Conservation (phyloP, 2,329 filamentous ascomycete species). For the Fusarium graminum region DNA sequence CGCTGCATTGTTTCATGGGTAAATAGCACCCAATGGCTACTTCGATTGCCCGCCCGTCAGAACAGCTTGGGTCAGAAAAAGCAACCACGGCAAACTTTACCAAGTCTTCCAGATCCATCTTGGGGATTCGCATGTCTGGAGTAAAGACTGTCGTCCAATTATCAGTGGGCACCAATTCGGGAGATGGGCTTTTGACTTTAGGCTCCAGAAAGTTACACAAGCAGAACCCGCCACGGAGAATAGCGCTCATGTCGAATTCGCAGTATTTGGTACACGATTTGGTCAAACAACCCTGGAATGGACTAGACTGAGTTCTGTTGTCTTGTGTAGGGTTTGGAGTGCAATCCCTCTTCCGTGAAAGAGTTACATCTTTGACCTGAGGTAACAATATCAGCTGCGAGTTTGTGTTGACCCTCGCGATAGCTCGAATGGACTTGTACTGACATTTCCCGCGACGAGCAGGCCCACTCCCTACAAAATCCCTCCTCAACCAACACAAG, state of each 20-base stretch:
- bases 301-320: no score
- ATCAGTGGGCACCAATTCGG: not conserved
- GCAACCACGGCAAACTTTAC: slow-evolving; percentile 14
- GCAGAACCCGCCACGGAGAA: slow-evolving; percentile 14
- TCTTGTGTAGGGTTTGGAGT: no score
- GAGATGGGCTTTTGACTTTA: slow-evolving; percentile 15
- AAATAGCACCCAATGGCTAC: slow-evolving; percentile 11
- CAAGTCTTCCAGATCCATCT: slow-evolving; percentile 16
- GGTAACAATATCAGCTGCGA: no score
- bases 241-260: slow-evolving; percentile 16
- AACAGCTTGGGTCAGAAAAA: slow-evolving; percentile 7
- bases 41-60: not conserved
- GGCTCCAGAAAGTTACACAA: slow-evolving; percentile 24
- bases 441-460: no score
- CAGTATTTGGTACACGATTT: not conserved
- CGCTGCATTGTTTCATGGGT: not conserved
- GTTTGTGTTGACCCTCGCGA: no score
- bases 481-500: no score
- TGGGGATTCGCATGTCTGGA: not conserved
- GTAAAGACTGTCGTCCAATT: slow-evolving; percentile 6
- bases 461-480: no score
- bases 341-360: no score
- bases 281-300: not conserved
- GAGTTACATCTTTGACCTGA: no score
- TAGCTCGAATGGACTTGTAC: no score